A percentile compares a stretch with the other conserved stretches of the same genome.
phyloP scores from a whole-genome alignment of 2,329 filamentous ascomycete species.

The Aspergillus ustus region DNA sequence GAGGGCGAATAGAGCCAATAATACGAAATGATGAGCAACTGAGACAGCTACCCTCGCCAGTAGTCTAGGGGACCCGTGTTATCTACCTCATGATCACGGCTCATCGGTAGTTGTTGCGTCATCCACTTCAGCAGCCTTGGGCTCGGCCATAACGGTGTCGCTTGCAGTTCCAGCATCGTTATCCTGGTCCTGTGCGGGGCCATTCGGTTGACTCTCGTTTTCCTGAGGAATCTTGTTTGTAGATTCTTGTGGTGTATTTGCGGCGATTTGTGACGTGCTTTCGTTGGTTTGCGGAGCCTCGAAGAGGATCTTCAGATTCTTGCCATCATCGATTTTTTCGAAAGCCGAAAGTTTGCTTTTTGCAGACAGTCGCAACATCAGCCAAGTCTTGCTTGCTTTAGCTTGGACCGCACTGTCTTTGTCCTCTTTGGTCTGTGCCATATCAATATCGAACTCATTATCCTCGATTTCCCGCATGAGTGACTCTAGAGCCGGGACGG shows the following conservation, averaged over 20 bases:
- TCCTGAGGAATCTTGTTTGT: conserved; percentile 23
- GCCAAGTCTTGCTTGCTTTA: conserved; percentile 89
- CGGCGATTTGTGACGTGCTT: conserved; percentile 22
- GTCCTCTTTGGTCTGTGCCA: conserved; percentile 70
- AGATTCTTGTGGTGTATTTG: conserved; percentile 31
- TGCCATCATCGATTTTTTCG: conserved; percentile 84
- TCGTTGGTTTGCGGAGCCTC: conserved; percentile 32
- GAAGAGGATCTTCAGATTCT: conserved; percentile 64
- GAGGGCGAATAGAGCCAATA: conserved; percentile 13
- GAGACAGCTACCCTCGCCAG: not conserved
- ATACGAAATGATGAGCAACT: conserved; percentile 5
- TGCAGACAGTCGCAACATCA: conserved; percentile 79
- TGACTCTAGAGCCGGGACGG: conserved; percentile 69
- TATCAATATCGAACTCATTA: conserved; percentile 84
- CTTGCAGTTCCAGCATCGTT: conserved; percentile 15
- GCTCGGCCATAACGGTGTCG: conserved; percentile 14
- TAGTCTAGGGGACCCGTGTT: not conserved
- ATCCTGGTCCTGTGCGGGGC: conserved; percentile 12
- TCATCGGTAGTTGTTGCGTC: conserved; percentile 16
- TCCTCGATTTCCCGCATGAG: conserved; percentile 76
- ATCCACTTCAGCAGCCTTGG: conserved; percentile 15
- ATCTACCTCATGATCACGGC: conserved; percentile 23
- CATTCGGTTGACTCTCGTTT: conserved; percentile 17
- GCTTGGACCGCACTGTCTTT: conserved; percentile 65
- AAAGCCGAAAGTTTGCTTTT: conserved; percentile 75